Evolutionary conservation across 2,329 filamentous ascomycete genomes (phyloP), one percentile per base, ranked within the genome.

Genomic region (Penicillium sp.): DNA sequence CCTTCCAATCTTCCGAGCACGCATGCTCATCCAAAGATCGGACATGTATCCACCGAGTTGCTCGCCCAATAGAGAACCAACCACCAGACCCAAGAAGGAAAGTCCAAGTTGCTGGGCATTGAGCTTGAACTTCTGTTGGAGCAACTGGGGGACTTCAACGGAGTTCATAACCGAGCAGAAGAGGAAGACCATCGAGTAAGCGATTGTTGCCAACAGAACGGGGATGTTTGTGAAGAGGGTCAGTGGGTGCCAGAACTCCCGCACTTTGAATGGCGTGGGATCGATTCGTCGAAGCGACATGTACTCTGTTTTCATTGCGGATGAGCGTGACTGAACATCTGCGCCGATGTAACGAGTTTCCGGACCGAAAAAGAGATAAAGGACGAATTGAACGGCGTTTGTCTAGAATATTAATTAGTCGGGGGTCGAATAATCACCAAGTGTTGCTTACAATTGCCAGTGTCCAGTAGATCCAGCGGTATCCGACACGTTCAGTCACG

Each of bases 91-190:
- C 1, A 86, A 67, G 62, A 84, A 84, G 55, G 86, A 83, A 1
- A 86, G 75, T 0, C 84, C 84, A 6, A 86, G 74, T 55, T 85
- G 79, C 65, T 86, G 77, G 0, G 81, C 68, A 62, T 83, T 81
- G 71, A 86, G 79, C 13, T 77, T 77, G 53, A 84, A 87, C 55
- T 81, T 81, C 32, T 75, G 68, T 5, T 77, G 75, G 57, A 85
- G 83, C 1, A 86, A 74, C 54, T 85, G 82, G 1, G 84, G 84
- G 4, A 86, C 81, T 60, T 86, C 83, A 24, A 86, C 79, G 0
- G 82, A 82, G 50, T 79, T 70, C 58, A 85, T 71, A 9, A 85
- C 79, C 38, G 74, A 79, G 32, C 69, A 75, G 64, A 82, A 86
- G 4, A 81, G 71, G 66, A 86, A 86, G 9, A 83, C 71, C 75